These are phyloP conservation scores for Talaromyces proteolyticus DNA, from an alignment of 495 filamentous ascomycete species.

Conservation along the genomic window DNA sequence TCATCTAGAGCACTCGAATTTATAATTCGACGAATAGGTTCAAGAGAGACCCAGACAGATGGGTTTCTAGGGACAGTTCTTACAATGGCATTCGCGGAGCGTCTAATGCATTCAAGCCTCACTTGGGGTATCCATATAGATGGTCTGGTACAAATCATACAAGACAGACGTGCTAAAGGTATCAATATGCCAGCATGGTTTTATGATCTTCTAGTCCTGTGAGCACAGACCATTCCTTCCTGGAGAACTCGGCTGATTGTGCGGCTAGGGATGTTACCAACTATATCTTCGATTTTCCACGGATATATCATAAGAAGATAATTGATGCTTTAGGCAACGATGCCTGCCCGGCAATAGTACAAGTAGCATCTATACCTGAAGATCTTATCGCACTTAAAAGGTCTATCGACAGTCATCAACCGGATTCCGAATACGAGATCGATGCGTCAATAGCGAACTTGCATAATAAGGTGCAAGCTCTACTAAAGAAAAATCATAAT, in stretches of 20 bases:
- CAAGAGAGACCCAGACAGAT: slow-evolving; percentile 10
- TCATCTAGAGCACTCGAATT: background rate
- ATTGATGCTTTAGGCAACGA: slow-evolving; percentile 1
- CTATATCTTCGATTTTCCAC: background rate
- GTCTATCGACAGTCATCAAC: background rate
- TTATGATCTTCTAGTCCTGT: background rate
- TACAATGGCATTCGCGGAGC: slow-evolving; percentile 20
- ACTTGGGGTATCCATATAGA: slow-evolving; percentile 22
- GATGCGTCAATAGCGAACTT: background rate
- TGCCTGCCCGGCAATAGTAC: too few species aligned
- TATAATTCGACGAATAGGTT: slow-evolving; percentile 6
- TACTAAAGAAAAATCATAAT: background rate
- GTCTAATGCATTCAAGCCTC: slow-evolving; percentile 7
- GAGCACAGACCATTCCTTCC: background rate
- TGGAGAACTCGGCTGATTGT: background rate
- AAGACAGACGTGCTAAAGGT: slow-evolving; percentile 11
- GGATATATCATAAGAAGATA: background rate
- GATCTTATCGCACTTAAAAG: slow-evolving; percentile 4
- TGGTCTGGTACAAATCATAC: slow-evolving; percentile 15
- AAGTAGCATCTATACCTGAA: slow-evolving; percentile 7
- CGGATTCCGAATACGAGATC: background rate
- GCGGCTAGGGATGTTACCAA: background rate
- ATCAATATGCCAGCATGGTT: slow-evolving; percentile 4
- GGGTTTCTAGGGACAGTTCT: slow-evolving; percentile 16
- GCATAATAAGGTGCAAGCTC: background rate